Conservation (phyloP, 2,329 filamentous ascomycete species). For the Fusarium sp. region DNA sequence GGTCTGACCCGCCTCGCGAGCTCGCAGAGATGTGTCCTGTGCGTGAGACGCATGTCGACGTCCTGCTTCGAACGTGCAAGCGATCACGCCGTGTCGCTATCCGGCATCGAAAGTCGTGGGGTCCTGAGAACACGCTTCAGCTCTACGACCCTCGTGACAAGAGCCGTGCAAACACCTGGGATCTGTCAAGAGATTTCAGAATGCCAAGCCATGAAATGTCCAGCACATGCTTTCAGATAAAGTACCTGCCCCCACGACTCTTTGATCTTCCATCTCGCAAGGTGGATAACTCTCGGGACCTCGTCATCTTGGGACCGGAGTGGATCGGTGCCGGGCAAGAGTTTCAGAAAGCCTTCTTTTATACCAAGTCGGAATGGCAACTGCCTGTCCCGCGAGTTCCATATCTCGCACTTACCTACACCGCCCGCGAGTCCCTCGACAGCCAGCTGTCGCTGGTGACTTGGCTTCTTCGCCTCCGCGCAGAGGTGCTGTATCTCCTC, state of each 20-base stretch:
- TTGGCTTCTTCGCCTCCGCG: not conserved
- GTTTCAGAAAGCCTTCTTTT: not conserved
- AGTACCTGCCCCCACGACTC: not conserved
- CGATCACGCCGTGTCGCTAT: not conserved
- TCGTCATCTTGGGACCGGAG: not conserved
- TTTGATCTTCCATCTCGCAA: not conserved
- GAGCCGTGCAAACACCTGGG: not conserved
- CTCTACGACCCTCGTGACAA: not conserved
- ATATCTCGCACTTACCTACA: not conserved
- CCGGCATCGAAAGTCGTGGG: not conserved
- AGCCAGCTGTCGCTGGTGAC: not conserved
- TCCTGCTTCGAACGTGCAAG: not conserved
- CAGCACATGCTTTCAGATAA: fast-evolving
- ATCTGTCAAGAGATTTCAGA: not conserved
- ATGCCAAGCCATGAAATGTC: too few species aligned
- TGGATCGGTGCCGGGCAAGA: not conserved
- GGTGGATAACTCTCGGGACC: not conserved
- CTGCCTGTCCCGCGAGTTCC: not conserved
- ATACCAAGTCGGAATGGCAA: not conserved
- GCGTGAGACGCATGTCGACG: not conserved
- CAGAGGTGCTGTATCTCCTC: not conserved
- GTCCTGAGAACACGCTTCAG: not conserved
- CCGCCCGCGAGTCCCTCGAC: not conserved
- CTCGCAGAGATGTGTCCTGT: not conserved
- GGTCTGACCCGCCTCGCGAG: not conserved